A percentile compares a stretch with the other conserved stretches of the same genome.
Conservation (phyloP, 2,329 filamentous ascomycete species). For the Aschersonia sp. region DNA sequence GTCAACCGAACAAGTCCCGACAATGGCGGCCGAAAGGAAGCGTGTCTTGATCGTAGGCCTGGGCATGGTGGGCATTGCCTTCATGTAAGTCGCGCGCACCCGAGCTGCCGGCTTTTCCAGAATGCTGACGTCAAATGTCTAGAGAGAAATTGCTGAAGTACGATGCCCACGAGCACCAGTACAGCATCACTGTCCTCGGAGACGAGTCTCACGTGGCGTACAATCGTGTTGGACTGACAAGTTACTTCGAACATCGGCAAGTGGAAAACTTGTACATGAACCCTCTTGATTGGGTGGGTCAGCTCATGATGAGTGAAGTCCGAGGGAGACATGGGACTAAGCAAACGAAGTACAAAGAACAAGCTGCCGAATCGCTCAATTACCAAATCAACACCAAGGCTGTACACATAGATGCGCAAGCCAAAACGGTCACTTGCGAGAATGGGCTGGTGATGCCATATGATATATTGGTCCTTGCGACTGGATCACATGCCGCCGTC, state of each 20-base stretch:
- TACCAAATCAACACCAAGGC: slow-evolving; percentile 65
- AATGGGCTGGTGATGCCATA: slow-evolving; percentile 58
- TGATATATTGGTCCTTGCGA: slow-evolving; percentile 71
- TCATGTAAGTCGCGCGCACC: slow-evolving; percentile 49
- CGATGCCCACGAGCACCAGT: slow-evolving; percentile 60
- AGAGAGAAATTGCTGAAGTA: slow-evolving; percentile 84
- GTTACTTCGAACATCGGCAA: slow-evolving; percentile 74
- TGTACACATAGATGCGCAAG: slow-evolving; percentile 43
- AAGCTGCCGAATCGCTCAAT: slow-evolving; percentile 52
- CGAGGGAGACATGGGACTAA: no score
- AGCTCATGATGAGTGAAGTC: background rate
- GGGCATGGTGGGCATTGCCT: slow-evolving; percentile 83
- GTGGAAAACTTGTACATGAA: slow-evolving; percentile 85
- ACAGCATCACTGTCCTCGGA: slow-evolving; percentile 71
- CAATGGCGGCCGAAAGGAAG: slow-evolving; percentile 24
- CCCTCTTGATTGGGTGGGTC: slow-evolving; percentile 59
- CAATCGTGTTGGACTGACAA: slow-evolving; percentile 78
- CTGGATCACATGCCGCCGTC: slow-evolving; percentile 71
- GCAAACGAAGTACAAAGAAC: slow-evolving; percentile 42
- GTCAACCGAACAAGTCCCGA: no score
- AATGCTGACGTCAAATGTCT: background rate
- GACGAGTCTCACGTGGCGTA: slow-evolving; percentile 82
- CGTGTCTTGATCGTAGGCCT: slow-evolving; percentile 71
- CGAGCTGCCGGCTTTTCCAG: background rate
- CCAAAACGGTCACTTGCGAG: slow-evolving; percentile 56